These are phyloP conservation scores for Aphanocladium album DNA, from an alignment of 2,329 filamentous ascomycete species.

Conservation along the genomic window DNA sequence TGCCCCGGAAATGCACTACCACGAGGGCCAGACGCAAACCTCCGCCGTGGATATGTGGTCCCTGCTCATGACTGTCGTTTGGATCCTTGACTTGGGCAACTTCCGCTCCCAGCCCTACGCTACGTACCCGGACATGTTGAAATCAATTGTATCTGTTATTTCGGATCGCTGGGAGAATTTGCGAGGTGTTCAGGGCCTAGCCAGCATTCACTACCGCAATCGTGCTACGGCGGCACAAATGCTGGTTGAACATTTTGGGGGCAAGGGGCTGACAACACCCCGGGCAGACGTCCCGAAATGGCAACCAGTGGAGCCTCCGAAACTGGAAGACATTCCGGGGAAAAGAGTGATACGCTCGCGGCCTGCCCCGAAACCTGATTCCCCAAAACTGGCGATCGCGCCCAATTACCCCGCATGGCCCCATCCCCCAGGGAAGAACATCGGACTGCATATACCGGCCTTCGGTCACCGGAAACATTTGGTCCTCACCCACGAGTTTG, in stretches of 20 bases:
- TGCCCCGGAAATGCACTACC: neutral
- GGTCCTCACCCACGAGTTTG: too few relatives aligned
- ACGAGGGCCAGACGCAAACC: neutral
- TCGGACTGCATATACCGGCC: too few relatives aligned
- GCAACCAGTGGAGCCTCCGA: too few relatives aligned
- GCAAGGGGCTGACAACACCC: neutral
- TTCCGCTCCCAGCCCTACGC: neutral
- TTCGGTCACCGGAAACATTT: too few relatives aligned
- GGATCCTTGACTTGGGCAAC: neutral
- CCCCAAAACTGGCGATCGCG: too few relatives aligned
- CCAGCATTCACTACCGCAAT: neutral
- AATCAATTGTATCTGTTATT: neutral
- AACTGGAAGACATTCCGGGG: too few relatives aligned
- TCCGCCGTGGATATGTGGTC: neutral
- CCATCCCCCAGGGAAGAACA: too few relatives aligned
- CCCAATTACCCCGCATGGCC: too few relatives aligned
- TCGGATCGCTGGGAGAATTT: neutral
- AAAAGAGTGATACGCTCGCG: too few relatives aligned
- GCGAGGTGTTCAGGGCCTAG: neutral
- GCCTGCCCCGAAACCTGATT: too few relatives aligned
- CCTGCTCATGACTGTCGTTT: neutral
- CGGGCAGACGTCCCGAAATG: too few relatives aligned
- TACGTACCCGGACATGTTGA: neutral
- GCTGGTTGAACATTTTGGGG: neutral
- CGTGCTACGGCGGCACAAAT: conserved; percentile 1